Base-by-base conservation (phyloP, 2,329 filamentous ascomycete species). In the Pseudocercospora fuligena region DNA sequence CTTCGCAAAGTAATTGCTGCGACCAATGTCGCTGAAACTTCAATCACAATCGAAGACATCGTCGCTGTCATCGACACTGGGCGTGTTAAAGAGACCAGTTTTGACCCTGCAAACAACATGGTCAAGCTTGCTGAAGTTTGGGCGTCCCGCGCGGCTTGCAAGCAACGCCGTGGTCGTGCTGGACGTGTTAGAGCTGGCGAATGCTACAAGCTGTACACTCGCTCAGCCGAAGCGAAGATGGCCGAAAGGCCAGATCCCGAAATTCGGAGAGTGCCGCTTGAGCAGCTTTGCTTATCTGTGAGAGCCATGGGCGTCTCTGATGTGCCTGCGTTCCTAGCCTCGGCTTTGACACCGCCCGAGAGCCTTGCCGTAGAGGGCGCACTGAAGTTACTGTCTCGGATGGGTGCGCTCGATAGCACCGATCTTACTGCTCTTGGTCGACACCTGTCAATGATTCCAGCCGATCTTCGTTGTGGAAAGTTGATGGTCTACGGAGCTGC, bases 11-110 rank as follows among this genome's bases (percentile, higher is more conserved):
- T 99, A 12, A 92, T 99, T 36, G 92, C 94, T 6, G 92, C 95
- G 0, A 99, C 95, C 53, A 99, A 99, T 74, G 94, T 99, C 2
- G 95, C 95, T 1, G 95, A 99, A 78, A 99, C 95, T 0, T 98
- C 95, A 1, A 98, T 99, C 77, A 99, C 95, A 0, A 99, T 99
- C 67, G 94, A 97, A 76, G 95, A 99, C 76, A 92, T 99, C 61
- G 92, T 98, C 2, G 94, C 92, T 1, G 95, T 99, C 54, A 94
- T 99, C 69, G 95, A 99, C 78, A 95, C 91, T 11, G 95, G 95
- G 29, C 90, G 93, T 61, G 95, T 99, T 66, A 99, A 99, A 77
- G 94, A 99, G 79, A 99, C 94, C 0, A 94, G 92, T 76, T 98
- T 94, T 74, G 95, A 98, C 77, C 88, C 93, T 0, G 87, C 90